Base-by-base conservation (phyloP, 257 asterid genomes). In the Nemophila menziesii region DNA sequence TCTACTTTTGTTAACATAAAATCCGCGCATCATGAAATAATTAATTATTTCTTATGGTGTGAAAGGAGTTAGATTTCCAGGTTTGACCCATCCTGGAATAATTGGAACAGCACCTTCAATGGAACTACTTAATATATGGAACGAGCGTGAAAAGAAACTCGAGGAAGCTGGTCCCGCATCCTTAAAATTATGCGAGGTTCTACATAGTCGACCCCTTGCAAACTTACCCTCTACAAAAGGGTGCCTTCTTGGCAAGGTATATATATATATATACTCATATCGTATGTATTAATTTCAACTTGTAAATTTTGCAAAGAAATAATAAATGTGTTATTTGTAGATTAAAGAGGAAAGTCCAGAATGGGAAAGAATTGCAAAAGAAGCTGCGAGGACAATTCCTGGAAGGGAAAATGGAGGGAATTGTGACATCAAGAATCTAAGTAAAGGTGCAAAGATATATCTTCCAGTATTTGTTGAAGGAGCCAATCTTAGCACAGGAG, bases 401-500 rank as follows among this genome's bases (percentile, higher is more conserved):
- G 98, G 98, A 13, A 71, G 98, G 63, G 98, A 89, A 69, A 89
- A 89, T 20, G 98, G 96, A 14, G 96, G 96, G 14, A 84, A 81
- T 44, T 89, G 96, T 38, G 98, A 89, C 75, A 84, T 89, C 16
- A 89, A 89, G 37, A 89, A 89, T 57, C 93, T 89, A 7, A 85
- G 98, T 57, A 65, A 93, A 62, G 98, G 96, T 16, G 80, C 96
- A 14, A 89, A 89, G 58, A 64, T 89, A 27, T 89, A 89, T 69
- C 94, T 89, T 39, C 98, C 98, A 0, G 96, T 90, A 5, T 90
- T 90, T 26, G 93, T 90, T 10, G 96, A 90, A 34, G 98, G 98
- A 20, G 96, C 98, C 26, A 90, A 90, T 57, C 85, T 90, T 14
- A 85, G 98, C 16, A 81, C 96, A 9, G 98, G 98, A 13, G 98